These are phyloP conservation scores for Aspergillus hiratsukae DNA, from an alignment of 2,329 filamentous ascomycete species.

Conservation along the genomic window DNA sequence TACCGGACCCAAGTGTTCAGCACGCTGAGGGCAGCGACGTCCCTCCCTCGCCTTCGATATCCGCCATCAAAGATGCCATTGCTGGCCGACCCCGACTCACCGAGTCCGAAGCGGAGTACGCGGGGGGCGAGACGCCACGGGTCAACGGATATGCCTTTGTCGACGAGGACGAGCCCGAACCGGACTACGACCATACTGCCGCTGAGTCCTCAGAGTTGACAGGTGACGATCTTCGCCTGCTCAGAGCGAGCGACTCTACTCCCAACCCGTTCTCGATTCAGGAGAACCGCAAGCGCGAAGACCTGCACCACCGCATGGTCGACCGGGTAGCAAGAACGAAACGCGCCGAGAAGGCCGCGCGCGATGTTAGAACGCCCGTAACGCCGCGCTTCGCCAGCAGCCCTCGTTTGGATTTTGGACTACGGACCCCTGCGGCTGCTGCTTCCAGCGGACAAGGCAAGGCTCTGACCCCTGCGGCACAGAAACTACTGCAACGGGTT, in stretches of 20 bases:
- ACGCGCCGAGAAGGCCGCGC: constrained; percentile 56
- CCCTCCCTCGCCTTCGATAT: constrained; percentile 76
- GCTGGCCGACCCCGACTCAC: constrained; percentile 62
- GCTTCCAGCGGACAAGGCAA: constrained; percentile 21
- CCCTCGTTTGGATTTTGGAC: constrained; percentile 33
- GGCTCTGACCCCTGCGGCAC: constrained; percentile 42
- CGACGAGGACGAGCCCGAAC: constrained; percentile 61
- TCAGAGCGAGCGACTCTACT: constrained; percentile 44
- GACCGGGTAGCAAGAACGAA: constrained; percentile 73
- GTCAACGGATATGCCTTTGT: constrained; percentile 95
- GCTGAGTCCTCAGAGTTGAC: neutral
- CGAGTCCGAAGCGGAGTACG: constrained; percentile 54
- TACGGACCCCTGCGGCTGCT: constrained; percentile 20
- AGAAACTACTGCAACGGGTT: constrained; percentile 38
- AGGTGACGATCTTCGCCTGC: constrained; percentile 31
- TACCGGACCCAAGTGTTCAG: constrained; percentile 49
- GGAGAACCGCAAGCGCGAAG: constrained; percentile 71
- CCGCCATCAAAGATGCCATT: constrained; percentile 78
- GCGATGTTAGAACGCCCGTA: constrained; percentile 51
- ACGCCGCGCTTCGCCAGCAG: constrained; percentile 38
- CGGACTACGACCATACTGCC: neutral
- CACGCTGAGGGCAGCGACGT: constrained; percentile 34
- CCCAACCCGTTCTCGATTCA: constrained; percentile 77
- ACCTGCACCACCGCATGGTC: constrained; percentile 79
- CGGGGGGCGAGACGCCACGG: constrained; percentile 73